These are phyloP conservation scores for Tilletiaria anomala DNA, from an alignment of 1,284 basidiomycete species.

Conservation along the genomic window DNA sequence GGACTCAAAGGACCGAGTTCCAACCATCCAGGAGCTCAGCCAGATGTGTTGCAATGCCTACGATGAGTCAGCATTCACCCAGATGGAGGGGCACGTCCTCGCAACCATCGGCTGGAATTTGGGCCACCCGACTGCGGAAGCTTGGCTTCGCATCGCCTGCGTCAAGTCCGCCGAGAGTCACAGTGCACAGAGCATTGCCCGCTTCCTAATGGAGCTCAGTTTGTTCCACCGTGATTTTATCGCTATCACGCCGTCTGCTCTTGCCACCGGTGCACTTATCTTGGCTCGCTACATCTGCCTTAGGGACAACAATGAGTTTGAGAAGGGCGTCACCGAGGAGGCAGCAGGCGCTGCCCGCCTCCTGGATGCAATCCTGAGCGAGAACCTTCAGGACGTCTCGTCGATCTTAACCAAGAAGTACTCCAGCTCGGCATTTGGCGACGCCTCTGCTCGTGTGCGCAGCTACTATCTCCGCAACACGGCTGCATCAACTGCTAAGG, in stretches of 20 bases:
- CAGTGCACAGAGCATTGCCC: constrained; percentile 80
- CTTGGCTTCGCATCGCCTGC: constrained; percentile 64
- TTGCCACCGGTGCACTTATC: no score
- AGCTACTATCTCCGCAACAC: no score
- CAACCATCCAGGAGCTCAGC: constrained; percentile 79
- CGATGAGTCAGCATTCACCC: constrained; percentile 77
- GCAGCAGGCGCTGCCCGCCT: constrained; percentile 60
- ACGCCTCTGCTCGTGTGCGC: constrained; percentile 87
- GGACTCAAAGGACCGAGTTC: constrained; percentile 95
- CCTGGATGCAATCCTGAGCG: constrained; percentile 69
- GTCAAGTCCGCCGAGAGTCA: constrained; percentile 52
- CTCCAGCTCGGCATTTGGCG: constrained; percentile 82
- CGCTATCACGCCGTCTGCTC: constrained; percentile 64
- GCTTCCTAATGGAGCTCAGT: constrained; percentile 96
- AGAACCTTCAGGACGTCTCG: constrained; percentile 74
- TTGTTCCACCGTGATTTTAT: constrained; percentile 93
- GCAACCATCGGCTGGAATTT: constrained; percentile 89
- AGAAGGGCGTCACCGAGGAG: no score
- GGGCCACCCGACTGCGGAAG: constrained; percentile 94
- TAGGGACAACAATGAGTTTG: no score
- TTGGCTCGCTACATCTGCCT: no score
- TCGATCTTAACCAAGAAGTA: constrained; percentile 95
- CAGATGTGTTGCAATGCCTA: constrained; percentile 90
- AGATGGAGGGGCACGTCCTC: constrained; percentile 72
- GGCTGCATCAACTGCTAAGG: no score